Evolutionary conservation across 106 monocot species (phyloP).

Genomic region (Chionographis japonica): DNA sequence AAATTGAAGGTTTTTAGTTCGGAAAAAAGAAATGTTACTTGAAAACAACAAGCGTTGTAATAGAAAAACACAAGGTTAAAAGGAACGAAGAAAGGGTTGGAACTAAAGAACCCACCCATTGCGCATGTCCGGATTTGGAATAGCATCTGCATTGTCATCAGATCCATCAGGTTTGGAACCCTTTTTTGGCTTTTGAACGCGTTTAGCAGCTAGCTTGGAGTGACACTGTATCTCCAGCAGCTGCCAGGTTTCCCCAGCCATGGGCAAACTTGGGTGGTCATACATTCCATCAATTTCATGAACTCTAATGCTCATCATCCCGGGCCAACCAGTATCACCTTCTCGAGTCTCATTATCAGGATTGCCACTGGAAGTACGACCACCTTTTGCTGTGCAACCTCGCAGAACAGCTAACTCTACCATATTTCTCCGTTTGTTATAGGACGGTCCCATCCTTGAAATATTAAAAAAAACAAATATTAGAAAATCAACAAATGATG

Average conservation of each 20-base stretch:
- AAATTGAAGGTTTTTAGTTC: background rate
- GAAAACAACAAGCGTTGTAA: no score
- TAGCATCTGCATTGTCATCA: slow-evolving; percentile 80
- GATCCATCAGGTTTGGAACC: slow-evolving; percentile 82
- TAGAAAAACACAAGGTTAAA: background rate
- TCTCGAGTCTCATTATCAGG: slow-evolving; percentile 50
- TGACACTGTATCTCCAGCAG: slow-evolving; percentile 92
- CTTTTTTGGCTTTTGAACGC: slow-evolving; percentile 85
- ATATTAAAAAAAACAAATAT: background rate
- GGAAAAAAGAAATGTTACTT: no score
- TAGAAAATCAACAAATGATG: slow-evolving; percentile 2
- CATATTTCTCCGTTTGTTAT: slow-evolving; percentile 85
- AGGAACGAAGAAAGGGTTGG: background rate
- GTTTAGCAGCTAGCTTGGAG: slow-evolving; percentile 81
- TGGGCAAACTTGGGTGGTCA: slow-evolving; percentile 82
- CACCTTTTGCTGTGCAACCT: slow-evolving; percentile 49
- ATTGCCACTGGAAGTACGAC: slow-evolving; percentile 12
- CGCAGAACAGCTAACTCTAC: slow-evolving; percentile 84
- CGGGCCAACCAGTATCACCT: slow-evolving; percentile 80
- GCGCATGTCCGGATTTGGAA: slow-evolving; percentile 46
- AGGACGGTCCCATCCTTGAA: slow-evolving; percentile 81
- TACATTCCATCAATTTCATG: slow-evolving; percentile 95
- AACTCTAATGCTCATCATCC: slow-evolving; percentile 97
- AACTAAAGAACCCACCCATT: slow-evolving; percentile 34
- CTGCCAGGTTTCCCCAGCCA: slow-evolving; percentile 85